Base-by-base conservation (phyloP, 805 yeast genomes). In the Hanseniaspora valbyensis region DNA sequence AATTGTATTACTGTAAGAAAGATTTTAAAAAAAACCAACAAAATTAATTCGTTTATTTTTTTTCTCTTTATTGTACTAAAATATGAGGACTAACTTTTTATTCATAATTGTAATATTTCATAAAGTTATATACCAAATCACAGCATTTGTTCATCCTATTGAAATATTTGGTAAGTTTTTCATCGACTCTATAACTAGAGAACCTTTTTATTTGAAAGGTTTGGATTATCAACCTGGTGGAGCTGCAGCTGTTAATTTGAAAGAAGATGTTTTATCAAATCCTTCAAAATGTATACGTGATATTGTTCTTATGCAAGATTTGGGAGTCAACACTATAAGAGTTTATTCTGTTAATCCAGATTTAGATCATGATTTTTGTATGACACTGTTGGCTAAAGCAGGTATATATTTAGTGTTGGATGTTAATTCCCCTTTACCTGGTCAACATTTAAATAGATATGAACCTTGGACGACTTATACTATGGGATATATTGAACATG, bases 171-270 rank as follows among this genome's bases (percentile, higher is more conserved):
- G 86, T 1, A 76, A 79, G 28, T 83, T 80, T 58, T 90, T 90
- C 59, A 72, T 79, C 46, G 88, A 89, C 58, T 72, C 87, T 1
- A 75, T 78, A 6, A 84, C 95, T 0, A 71, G 76, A 30, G 79
- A 80, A 54, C 89, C 89, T 8, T 89, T 90, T 61, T 80, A 73
- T 58, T 73, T 89, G 33, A 81, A 77, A 64, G 97, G 97, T 18
- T 83, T 90, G 1, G 97, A 90, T 64, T 89, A 89, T 61, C 96
- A 90, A 61, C 96, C 96, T 0, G 96, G 96, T 9, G 97, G 96
- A 0, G 81, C 95, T 0, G 80, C 95, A 0, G 89, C 80, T 0
- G 80, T 79, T 22, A 69, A 69, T n/a, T 65, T 59, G 2, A 54
- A 59, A 6, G 61, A 57, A 9, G 97, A 90, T 61, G 95, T 96